Conservation (phyloP, 331 rosid species). For the Cydonia oblonga region DNA sequence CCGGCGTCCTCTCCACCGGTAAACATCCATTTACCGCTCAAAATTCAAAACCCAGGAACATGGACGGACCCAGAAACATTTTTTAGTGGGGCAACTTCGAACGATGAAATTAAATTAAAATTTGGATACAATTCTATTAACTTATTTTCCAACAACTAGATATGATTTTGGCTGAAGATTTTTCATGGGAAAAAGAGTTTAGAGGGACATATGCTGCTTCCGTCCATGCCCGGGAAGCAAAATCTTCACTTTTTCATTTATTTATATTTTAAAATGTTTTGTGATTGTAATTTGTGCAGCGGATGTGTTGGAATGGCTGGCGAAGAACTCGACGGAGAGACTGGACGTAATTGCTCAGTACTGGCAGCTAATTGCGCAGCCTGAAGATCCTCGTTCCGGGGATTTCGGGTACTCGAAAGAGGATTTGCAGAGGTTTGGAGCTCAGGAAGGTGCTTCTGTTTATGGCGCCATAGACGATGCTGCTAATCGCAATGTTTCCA, state of each 20-base stretch:
- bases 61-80: too few species aligned
- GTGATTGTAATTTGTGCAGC: conserved; percentile 23
- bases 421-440: conserved; percentile 63
- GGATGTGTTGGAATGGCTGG: conserved; percentile 82
- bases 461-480: conserved; percentile 56
- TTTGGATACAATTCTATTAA: too few species aligned
- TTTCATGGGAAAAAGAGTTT: too few species aligned
- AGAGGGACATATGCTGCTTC: too few species aligned
- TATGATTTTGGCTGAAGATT: too few species aligned
- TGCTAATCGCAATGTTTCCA: conserved; percentile 55
- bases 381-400: conserved; percentile 62
- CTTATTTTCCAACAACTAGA: too few species aligned
- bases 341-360: conserved; percentile 80
- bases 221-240: neutral
- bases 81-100: too few species aligned
- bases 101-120: too few species aligned
- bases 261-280: neutral
- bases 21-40: neutral
- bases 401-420: conserved; percentile 62
- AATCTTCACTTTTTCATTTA: neutral
- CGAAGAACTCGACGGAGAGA: conserved; percentile 53
- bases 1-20: conserved; percentile 81
- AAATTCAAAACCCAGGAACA: neutral
- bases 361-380: conserved; percentile 61
- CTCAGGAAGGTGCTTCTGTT: conserved; percentile 54